A percentile compares a stretch with the other conserved stretches of the same genome.
These are phyloP conservation scores for Davidsoniella neocaledoniae DNA, from an alignment of 2,329 filamentous ascomycete species.

Conservation along the genomic window DNA sequence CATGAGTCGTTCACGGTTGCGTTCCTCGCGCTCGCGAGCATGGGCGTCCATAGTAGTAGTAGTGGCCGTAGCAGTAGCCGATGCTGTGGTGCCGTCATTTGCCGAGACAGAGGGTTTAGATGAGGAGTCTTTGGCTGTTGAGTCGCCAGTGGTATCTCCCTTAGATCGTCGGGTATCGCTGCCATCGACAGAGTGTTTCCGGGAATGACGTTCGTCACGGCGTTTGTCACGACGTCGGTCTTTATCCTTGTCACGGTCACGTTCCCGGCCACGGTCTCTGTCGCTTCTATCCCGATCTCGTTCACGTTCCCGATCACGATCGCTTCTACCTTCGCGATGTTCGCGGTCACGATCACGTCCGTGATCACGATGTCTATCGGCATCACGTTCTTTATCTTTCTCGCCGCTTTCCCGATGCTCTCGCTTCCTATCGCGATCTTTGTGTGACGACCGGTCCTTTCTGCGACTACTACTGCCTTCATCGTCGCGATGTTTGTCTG, in stretches of 20 bases:
- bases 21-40: constrained; percentile 50
- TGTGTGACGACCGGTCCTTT: constrained; percentile 24
- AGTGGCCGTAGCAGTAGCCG: constrained; percentile 19
- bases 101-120: background rate
- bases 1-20: constrained; percentile 47
- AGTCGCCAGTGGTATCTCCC: background rate
- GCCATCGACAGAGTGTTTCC: background rate
- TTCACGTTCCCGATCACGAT: constrained; percentile 14
- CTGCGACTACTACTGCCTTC: constrained; percentile 22
- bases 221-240: constrained; percentile 19
- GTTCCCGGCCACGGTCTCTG: constrained; percentile 19
- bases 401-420: constrained; percentile 22
- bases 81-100: constrained; percentile 15
- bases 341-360: constrained; percentile 19
- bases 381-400: constrained; percentile 17
- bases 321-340: constrained; percentile 16
- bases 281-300: constrained; percentile 11
- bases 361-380: constrained; percentile 20
- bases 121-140: background rate
- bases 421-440: constrained; percentile 26
- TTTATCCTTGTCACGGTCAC: constrained; percentile 22
- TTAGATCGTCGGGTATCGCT: background rate
- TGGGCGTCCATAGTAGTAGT: constrained; percentile 35
- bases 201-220: constrained; percentile 23
- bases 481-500: constrained; percentile 26